Base-by-base conservation (phyloP, 768 basidiomycete species). In the Pleurotus platypus region DNA sequence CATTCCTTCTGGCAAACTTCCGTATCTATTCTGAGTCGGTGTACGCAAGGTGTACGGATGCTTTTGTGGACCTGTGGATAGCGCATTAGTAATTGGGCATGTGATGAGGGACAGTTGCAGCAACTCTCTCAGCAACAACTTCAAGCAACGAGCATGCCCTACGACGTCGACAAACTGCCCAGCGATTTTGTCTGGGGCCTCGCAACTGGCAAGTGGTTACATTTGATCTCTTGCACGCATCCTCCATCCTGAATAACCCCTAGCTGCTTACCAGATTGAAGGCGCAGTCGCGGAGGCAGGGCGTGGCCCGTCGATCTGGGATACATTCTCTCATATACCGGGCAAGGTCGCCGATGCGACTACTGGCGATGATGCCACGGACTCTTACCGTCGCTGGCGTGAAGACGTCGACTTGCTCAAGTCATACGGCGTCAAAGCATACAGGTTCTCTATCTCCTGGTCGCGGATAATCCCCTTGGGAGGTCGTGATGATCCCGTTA, bases 381-480 rank as follows among this genome's bases (percentile, higher is more conserved):
- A 87, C 69, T 88, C 86, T 2, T 86, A 84, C 71, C 77, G 76
- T 49, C 76, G 78, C 55, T 90, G 84, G 83, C 75, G 76, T 57
- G 81, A 85, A 55, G 88, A 90, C 64, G 69, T 89, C 15, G 78
- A 78, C 16, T 75, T 90, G 12, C 72, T 92, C 56, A 78, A 76
- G 48, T 64, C 73, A 22, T 86, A 87, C 58, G 85, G 86, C 37
- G 85, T 83, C 22, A 87, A 85, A 58, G 75, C 85, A 1, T 90
- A 90, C 70, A 78, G 88, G 18, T 89, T 92, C 69, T 89, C 86
- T 5, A 70, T 92, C 38, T 78, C 88, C 2, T 90, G 88, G 90
- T 79, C 83, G 3, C 75, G 89, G 40, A 77, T 90, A 61, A 85
- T 90, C 48, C 88, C 88, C 3, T 71, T 80, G 7, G 83, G 83